These are phyloP conservation scores for Saccharomycopsis sp. DNA, from an alignment of 805 yeast species.

Conservation along the genomic window DNA sequence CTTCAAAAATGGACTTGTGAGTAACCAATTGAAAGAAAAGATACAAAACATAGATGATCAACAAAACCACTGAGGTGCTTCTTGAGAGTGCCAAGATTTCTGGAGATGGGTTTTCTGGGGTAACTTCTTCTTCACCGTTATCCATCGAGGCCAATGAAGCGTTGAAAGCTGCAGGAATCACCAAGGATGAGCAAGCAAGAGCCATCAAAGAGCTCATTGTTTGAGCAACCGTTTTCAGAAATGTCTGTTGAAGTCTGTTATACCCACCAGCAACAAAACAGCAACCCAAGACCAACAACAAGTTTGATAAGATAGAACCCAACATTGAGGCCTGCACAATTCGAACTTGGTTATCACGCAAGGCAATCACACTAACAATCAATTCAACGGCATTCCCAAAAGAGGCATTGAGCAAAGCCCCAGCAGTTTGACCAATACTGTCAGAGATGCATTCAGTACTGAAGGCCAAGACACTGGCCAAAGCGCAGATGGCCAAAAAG, in stretches of 20 bases:
- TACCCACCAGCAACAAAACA: conserved; percentile 91
- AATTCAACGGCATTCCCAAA: conserved; percentile 97
- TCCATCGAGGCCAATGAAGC: conserved; percentile 54
- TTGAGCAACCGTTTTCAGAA: conserved; percentile 95
- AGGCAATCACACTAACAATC: conserved; percentile 87
- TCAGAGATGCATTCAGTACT: conserved; percentile 90
- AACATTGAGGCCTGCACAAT: conserved; percentile 97
- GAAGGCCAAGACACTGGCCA: conserved; percentile 82
- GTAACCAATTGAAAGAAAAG: conserved; percentile 83
- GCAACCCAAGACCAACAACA: conserved; percentile 87
- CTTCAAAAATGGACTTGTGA: conserved; percentile 70
- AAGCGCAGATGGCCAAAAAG: conserved; percentile 83
- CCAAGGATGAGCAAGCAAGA: conserved; percentile 75
- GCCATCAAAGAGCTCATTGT: conserved; percentile 94
- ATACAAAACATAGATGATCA: conserved; percentile 69
- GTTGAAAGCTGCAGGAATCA: conserved; percentile 95
- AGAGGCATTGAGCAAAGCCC: conserved; percentile 92
- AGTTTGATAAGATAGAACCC: conserved; percentile 84
- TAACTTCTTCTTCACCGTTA: conserved; percentile 29
- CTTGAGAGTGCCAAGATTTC: conserved; percentile 69
- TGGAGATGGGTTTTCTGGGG: conserved; percentile 31
- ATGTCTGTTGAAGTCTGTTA: conserved; percentile 74
- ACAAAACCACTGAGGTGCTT: conserved; percentile 73
- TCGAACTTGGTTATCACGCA: conserved; percentile 75
- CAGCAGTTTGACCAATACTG: conserved; percentile 83